Evolutionary conservation across 495 filamentous ascomycete species (phyloP).

Genomic region (Aspergillus asperescens): DNA sequence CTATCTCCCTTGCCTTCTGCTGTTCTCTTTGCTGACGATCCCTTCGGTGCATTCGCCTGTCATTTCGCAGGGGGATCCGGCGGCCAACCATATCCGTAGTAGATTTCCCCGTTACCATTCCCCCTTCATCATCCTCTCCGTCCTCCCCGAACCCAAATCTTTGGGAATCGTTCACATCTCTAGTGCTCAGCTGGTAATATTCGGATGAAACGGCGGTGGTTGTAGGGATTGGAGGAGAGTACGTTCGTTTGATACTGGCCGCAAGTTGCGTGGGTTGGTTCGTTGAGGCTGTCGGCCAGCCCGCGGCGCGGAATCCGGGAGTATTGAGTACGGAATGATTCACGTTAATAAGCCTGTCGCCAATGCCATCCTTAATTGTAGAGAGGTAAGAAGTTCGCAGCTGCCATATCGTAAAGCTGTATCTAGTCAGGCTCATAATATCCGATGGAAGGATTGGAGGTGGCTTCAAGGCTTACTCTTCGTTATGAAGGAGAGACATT

Average conservation of each 20-base stretch:
- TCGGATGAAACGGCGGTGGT: conserved; percentile 66
- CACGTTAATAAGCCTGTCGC: conserved; percentile 89
- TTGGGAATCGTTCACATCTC: conserved; percentile 31
- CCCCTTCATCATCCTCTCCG: conserved; percentile 76
- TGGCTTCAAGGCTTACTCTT: conserved; percentile 65
- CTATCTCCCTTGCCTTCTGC: conserved; percentile 67
- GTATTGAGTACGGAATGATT: conserved; percentile 87
- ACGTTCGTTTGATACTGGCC: conserved; percentile 79
- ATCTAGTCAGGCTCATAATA: conserved; percentile 17
- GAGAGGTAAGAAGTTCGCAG: conserved; percentile 87
- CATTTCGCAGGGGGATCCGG: conserved; percentile 47
- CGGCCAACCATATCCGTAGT: conserved; percentile 71
- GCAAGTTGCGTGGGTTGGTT: conserved; percentile 31
- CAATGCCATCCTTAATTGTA: conserved; percentile 88
- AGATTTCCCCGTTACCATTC: conserved; percentile 70
- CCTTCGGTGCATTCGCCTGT: conserved; percentile 38
- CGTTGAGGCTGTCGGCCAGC: conserved; percentile 71
- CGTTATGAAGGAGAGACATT: conserved; percentile 94
- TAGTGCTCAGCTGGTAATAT: conserved; percentile 56
- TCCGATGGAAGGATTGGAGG: background rate
- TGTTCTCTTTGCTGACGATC: conserved; percentile 47
- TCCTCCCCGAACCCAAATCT: conserved; percentile 49
- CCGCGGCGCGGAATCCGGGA: conserved; percentile 90
- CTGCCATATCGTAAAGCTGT: conserved; percentile 88
- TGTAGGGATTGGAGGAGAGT: conserved; percentile 94